Conservation (phyloP, 2,329 filamentous ascomycete genomes). For the Laburnicola sp. region DNA sequence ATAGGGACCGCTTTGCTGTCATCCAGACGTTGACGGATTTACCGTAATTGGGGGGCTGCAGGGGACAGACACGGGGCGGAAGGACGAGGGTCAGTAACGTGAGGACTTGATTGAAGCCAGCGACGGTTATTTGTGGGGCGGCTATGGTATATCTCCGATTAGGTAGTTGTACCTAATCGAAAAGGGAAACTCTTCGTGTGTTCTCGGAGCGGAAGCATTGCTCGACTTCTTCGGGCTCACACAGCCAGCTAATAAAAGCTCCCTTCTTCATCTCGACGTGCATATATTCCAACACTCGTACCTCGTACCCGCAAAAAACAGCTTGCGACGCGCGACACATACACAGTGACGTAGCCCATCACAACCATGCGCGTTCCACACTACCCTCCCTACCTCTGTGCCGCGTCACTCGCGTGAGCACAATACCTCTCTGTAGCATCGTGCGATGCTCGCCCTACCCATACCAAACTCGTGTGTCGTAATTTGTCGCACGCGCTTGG, state of each 20-base stretch:
- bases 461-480: background rate
- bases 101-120: background rate
- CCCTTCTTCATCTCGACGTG: no score
- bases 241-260: background rate
- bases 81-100: background rate
- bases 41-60: conserved; percentile 3
- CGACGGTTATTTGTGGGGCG: background rate
- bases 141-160: background rate
- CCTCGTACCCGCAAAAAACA: background rate
- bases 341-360: background rate
- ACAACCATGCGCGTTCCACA: background rate
- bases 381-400: background rate
- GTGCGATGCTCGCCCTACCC: background rate
- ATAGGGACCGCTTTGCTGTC: conserved; percentile 26
- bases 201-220: background rate
- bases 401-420: background rate
- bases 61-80: background rate
- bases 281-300: conserved; percentile 1
- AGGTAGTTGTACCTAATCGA: background rate
- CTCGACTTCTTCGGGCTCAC: no score
- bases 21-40: conserved; percentile 46
- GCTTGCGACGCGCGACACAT: background rate
- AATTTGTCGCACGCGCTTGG: background rate
- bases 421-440: background rate
- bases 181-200: background rate